Evolutionary conservation across 2,329 filamentous ascomycete genomes (phyloP), one percentile per base, ranked within the genome.

Genomic region (Sporothrix pallida): DNA sequence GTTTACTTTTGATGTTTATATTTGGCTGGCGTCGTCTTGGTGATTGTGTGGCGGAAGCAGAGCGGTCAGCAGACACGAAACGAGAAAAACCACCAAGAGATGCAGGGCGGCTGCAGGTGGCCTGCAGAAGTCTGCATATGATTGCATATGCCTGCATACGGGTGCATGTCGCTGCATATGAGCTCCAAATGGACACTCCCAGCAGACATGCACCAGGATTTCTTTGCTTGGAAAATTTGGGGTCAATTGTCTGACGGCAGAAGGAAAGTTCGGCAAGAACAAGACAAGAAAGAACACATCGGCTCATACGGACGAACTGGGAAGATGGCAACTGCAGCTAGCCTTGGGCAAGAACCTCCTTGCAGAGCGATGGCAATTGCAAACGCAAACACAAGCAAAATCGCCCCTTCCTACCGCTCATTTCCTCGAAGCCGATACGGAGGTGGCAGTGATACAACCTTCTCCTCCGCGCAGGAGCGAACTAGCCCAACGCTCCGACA

Each of bases 21-120:
- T 67, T 67, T 50, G 56, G 10, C 4, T 52, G 23, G n/a, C n/a
- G 72, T 74, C 72, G 72, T 73, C 72, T 71, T 73, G 68, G 72
- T 71, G 71, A 72, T 72, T 37, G n/a, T 62, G 60, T 15, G 42
- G 42, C 42, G 62, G 9, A 46, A 10, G 8, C 52, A 50, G 20
- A 42, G 71, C 71, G 62, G 71, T 72, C 71, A 72, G 71, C 50
- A 8, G 71, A 68, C 48, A 72, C 62, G 71, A 68, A 48, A 62
- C 69, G 26, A 37, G 31, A 37, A 37, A 37, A 37, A 37, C 31
- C 31, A 37, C 31, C 31, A 37, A 37, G 31, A 37, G 31, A 37
- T 70, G 50, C 68, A 70, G 68, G 50, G 26, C 4, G 7, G 1
- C n/a, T 63, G 60, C 37, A 63, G 60, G 37, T 62, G 48, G 58